Conservation (phyloP, 176 grass and related monocot species). For the Musa acuminata region DNA sequence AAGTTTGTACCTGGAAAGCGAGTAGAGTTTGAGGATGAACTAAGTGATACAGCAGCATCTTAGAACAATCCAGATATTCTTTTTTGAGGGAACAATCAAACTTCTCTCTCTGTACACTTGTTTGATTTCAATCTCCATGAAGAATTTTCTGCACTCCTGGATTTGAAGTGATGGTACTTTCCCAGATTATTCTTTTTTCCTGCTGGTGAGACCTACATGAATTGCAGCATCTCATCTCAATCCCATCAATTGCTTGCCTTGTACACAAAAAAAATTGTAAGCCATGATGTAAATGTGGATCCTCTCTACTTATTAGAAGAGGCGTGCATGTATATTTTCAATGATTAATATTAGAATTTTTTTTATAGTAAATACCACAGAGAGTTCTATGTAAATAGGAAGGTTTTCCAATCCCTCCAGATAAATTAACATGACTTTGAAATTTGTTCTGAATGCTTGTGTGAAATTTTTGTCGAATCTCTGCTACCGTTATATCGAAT, state of each 20-base stretch:
- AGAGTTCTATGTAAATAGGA: no score
- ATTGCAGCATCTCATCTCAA: neutral
- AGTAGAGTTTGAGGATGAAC: slow-evolving; percentile 57
- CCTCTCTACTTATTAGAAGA: neutral
- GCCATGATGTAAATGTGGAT: neutral
- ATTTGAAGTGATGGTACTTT: neutral
- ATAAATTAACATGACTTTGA: no score
- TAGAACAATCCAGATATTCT: slow-evolving; percentile 2
- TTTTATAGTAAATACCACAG: no score
- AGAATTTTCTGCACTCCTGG: neutral
- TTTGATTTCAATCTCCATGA: neutral
- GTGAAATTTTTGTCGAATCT: no score
- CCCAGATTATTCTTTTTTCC: neutral
- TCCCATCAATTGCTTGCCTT: neutral
- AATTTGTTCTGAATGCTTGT: no score
- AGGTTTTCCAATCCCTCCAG: no score
- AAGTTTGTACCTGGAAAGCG: slow-evolving; percentile 37
- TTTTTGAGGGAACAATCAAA: slow-evolving; percentile 6
- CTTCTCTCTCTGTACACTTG: neutral
- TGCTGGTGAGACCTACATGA: neutral
- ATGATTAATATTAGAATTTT: no score
- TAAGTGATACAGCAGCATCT: slow-evolving; percentile 65
- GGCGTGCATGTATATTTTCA: neutral
- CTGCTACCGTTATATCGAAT: no score
- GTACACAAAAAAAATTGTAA: neutral